Conservation (phyloP, 305 asterid species). For the Rubia peregrina region DNA sequence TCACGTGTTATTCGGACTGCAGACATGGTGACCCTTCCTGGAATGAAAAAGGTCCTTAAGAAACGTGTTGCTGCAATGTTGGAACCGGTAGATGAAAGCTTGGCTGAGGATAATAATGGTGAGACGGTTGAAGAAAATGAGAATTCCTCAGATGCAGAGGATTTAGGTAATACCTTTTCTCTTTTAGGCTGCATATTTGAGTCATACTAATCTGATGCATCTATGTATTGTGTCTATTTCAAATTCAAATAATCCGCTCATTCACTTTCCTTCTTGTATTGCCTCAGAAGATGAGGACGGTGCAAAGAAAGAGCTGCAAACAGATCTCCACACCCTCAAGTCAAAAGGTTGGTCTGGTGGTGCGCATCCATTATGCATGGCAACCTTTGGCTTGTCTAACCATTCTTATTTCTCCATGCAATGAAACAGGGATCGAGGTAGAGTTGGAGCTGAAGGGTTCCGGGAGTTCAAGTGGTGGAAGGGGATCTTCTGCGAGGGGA, state of each 20-base stretch:
- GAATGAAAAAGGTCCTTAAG: slow-evolving; percentile 77
- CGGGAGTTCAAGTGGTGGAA: slow-evolving; percentile 49
- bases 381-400: neutral
- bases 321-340: slow-evolving; percentile 57
- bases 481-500: slow-evolving; percentile 50
- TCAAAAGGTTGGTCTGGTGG: slow-evolving; percentile 48
- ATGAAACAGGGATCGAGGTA: slow-evolving; percentile 52
- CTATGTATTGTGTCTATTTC: neutral
- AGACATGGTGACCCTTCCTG: slow-evolving; percentile 82
- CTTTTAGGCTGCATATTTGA: neutral
- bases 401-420: neutral
- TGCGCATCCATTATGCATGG: no score
- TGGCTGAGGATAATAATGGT: slow-evolving; percentile 40
- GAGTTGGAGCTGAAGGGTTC: slow-evolving; percentile 69
- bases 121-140: slow-evolving; percentile 47
- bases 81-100: slow-evolving; percentile 67
- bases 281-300: slow-evolving; percentile 41
- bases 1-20: slow-evolving; percentile 78
- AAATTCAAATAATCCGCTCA: neutral
- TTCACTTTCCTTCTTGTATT: neutral
- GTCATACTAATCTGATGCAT: neutral
- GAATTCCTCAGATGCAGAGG: slow-evolving; percentile 62
- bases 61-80: slow-evolving; percentile 94
- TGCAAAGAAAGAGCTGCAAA: slow-evolving; percentile 51
- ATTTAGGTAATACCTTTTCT: slow-evolving; percentile 40